A percentile compares a stretch with the other conserved stretches of the same genome.
Conservation (phyloP, 306 rosid species). For the Castanopsis chinensis region DNA sequence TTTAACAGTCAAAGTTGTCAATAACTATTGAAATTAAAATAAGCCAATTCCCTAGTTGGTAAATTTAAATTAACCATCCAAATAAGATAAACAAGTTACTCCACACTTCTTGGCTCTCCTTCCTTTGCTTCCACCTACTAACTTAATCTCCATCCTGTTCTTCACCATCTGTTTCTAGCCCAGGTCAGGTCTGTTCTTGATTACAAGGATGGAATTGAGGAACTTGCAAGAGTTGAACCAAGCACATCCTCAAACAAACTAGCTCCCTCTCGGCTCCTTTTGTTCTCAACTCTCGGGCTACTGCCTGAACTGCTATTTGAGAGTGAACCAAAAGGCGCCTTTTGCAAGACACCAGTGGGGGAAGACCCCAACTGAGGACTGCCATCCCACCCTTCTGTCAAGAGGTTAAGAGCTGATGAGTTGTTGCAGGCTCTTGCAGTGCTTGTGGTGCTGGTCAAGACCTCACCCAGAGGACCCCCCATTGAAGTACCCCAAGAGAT, state of each 20-base stretch:
- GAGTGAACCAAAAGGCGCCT: slow-evolving; percentile 43
- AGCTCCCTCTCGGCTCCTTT: slow-evolving; percentile 13
- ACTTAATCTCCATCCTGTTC: background rate
- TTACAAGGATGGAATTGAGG: slow-evolving; percentile 40
- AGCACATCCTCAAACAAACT: slow-evolving; percentile 33
- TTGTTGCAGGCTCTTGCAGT: slow-evolving; percentile 19
- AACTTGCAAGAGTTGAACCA: slow-evolving; percentile 30
- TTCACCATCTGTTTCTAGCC: background rate
- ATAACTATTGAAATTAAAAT: slow-evolving; percentile 20
- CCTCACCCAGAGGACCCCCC: slow-evolving; percentile 64
- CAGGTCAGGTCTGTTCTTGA: background rate
- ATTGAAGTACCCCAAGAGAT: slow-evolving; percentile 37
- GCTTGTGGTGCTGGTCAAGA: slow-evolving; percentile 29
- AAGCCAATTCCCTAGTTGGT: slow-evolving; percentile 9
- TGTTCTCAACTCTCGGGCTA: slow-evolving; percentile 31
- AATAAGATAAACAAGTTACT: background rate
- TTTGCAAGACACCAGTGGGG: slow-evolving; percentile 53
- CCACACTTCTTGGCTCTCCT: background rate
- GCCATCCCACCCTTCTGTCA: slow-evolving; percentile 46
- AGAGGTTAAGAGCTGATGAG: slow-evolving; percentile 35
- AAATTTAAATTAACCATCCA: background rate
- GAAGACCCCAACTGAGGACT: slow-evolving; percentile 39
- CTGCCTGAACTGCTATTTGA: slow-evolving; percentile 54
- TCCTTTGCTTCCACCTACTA: background rate
- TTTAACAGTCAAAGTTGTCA: slow-evolving; percentile 20